These are phyloP conservation scores for Ogataea zsoltii DNA, from an alignment of 805 yeast genomes.

Conservation along the genomic window DNA sequence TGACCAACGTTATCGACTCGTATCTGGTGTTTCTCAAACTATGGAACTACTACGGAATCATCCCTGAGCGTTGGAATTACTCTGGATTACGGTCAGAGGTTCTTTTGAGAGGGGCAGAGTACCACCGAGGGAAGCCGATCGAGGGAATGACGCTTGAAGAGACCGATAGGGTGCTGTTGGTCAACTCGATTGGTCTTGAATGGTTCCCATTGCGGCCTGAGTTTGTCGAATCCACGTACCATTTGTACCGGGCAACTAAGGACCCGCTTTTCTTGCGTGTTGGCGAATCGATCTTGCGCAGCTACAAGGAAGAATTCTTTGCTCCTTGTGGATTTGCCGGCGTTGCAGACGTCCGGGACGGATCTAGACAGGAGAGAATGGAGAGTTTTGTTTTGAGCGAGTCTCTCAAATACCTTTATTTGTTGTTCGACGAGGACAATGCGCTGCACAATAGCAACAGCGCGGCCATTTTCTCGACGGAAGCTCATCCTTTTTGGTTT, in stretches of 20 bases:
- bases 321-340: conserved; percentile 84
- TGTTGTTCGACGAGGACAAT: conserved; percentile 73
- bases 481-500: conserved; percentile 89
- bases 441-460: conserved; percentile 41
- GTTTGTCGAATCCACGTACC: conserved; percentile 85
- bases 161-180: conserved; percentile 27
- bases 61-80: conserved; percentile 87
- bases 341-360: conserved; percentile 62
- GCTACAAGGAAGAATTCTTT: conserved; percentile 52
- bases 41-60: conserved; percentile 77
- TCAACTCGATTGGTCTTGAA: conserved; percentile 56
- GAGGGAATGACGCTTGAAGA: conserved; percentile 22
- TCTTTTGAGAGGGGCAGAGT: conserved; percentile 14
- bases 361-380: conserved; percentile 74
- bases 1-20: conserved; percentile 59
- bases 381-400: conserved; percentile 90
- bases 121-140: conserved; percentile 22
- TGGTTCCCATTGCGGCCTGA: conserved; percentile 97
- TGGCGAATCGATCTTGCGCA: conserved; percentile 64
- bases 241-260: conserved; percentile 75
- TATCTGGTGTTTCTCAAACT: conserved; percentile 69
- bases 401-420: conserved; percentile 77
- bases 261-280: conserved; percentile 82
- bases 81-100: conserved; percentile 23
- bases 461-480: conserved; percentile 68